Evolutionary conservation across 176 grass and related monocot genomes (phyloP).

Genomic region (Metroxylon sagu): DNA sequence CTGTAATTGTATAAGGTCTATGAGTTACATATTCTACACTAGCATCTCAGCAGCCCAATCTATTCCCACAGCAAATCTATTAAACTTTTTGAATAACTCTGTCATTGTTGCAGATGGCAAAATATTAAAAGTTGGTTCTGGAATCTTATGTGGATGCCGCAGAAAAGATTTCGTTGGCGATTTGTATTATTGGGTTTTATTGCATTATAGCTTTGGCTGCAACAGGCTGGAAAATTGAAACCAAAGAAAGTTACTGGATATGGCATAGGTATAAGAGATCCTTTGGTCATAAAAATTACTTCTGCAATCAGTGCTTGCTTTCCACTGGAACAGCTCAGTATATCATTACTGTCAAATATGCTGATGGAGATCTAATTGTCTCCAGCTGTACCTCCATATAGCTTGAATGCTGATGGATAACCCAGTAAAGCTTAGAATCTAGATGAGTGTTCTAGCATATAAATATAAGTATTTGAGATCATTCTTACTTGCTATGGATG

Average conservation of each 20-base stretch:
- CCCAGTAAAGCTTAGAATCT: too few species aligned
- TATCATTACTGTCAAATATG: not conserved
- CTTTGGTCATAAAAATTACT: not conserved
- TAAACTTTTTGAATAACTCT: not conserved
- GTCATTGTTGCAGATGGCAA: slow-evolving; percentile 53
- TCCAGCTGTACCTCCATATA: too few species aligned
- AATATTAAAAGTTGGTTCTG: slow-evolving; percentile 35
- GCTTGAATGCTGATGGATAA: too few species aligned
- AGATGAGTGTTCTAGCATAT: too few species aligned
- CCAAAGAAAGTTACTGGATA: slow-evolving; percentile 81
- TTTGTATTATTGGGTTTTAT: slow-evolving; percentile 72
- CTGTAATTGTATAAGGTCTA: not conserved
- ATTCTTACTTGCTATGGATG: not conserved
- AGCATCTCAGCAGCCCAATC: too few species aligned
- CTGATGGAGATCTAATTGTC: too few species aligned
- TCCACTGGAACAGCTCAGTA: not conserved
- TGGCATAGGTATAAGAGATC: slow-evolving; percentile 70
- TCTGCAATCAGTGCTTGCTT: too few species aligned
- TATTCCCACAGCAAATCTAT: too few species aligned
- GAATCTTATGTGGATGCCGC: slow-evolving; percentile 50
- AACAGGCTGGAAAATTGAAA: slow-evolving; percentile 87
- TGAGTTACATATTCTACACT: not conserved
- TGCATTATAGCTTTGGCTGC: slow-evolving; percentile 61
- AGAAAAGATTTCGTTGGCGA: slow-evolving; percentile 68
- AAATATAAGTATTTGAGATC: too few species aligned